A percentile compares a stretch with the other conserved stretches of the same genome.
These are phyloP conservation scores for Thalassiosira mediterranea DNA, from an alignment of 352 stramenopile genomes.

Conservation along the genomic window DNA sequence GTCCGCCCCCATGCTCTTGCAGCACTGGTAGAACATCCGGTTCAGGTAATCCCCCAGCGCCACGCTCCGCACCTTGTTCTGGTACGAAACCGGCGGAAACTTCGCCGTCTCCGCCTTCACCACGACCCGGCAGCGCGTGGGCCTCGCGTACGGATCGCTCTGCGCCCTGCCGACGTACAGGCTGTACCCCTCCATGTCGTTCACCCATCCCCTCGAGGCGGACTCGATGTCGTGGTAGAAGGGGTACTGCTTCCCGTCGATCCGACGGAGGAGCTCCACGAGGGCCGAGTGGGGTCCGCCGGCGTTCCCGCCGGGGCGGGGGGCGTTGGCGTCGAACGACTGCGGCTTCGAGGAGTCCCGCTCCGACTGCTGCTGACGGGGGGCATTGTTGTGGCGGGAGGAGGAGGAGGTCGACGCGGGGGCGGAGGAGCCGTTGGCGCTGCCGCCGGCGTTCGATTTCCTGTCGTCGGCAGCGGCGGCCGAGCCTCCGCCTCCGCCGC, in stretches of 20 bases:
- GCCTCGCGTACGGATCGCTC: conserved; percentile 93
- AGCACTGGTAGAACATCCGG: conserved; percentile 85
- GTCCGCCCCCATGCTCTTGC: conserved; percentile 80
- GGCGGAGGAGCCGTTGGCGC: conserved; percentile 2
- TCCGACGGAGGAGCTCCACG: conserved; percentile 62
- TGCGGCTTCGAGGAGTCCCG: too few relatives aligned
- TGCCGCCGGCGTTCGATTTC: background rate
- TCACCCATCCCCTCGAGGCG: conserved; percentile 68
- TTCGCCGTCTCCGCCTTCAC: conserved; percentile 83
- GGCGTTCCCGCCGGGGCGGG: conserved; percentile 25
- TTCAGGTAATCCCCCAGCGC: conserved; percentile 91
- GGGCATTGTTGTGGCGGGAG: too few relatives aligned
- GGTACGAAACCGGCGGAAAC: conserved; percentile 87
- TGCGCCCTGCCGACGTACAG: conserved; percentile 93
- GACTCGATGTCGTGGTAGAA: conserved; percentile 90
- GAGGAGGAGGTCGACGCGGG: too few relatives aligned
- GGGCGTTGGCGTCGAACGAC: conserved; percentile 26
- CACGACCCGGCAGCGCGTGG: conserved; percentile 91
- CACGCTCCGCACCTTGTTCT: conserved; percentile 86
- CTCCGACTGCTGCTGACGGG: too few relatives aligned
- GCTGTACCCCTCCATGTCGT: conserved; percentile 75
- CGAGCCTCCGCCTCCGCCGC: conserved; percentile 7
- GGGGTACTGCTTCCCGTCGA: conserved; percentile 85
- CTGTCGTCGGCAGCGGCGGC: conserved; percentile 5
- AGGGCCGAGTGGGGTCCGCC: conserved; percentile 75